phyloP scores from a whole-genome alignment of 495 filamentous ascomycete genomes.

The Neurospora africana region DNA sequence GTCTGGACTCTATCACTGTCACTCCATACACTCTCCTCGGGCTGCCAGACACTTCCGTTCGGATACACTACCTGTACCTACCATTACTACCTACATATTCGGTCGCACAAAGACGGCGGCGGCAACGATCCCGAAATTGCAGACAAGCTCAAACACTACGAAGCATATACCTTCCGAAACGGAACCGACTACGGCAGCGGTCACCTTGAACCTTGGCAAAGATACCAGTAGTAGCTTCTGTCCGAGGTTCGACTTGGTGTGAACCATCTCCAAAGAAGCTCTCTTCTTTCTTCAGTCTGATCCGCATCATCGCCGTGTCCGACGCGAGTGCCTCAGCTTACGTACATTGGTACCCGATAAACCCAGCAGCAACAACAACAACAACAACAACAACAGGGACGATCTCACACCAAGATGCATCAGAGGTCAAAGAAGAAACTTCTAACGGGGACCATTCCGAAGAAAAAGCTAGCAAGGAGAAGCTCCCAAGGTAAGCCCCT shows the following conservation, averaged over 20 bases:
- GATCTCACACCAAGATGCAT: background rate
- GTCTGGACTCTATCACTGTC: background rate
- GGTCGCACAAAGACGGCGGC: background rate
- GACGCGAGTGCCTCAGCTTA: background rate
- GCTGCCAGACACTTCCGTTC: background rate
- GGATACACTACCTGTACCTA: background rate
- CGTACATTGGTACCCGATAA: background rate
- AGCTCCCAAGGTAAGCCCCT: constrained; percentile 10
- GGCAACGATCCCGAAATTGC: background rate
- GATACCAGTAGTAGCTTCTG: background rate
- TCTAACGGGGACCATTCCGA: background rate
- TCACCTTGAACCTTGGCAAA: background rate
- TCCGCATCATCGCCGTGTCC: background rate
- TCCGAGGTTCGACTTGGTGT: background rate
- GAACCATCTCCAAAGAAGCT: background rate
- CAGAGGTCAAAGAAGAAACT: constrained; percentile 5
- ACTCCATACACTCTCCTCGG: background rate
- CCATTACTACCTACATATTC: too few relatives aligned
- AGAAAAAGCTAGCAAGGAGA: background rate
- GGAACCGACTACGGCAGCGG: background rate
- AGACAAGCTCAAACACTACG: background rate
- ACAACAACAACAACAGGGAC: background rate
- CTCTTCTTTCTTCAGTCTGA: background rate
- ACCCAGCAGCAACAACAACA: background rate
- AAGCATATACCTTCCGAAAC: background rate